A percentile compares a stretch with the other conserved stretches of the same genome.
phyloP scores from a whole-genome alignment of 1,284 basidiomycete genomes.

The Leccinum angustisporum region DNA sequence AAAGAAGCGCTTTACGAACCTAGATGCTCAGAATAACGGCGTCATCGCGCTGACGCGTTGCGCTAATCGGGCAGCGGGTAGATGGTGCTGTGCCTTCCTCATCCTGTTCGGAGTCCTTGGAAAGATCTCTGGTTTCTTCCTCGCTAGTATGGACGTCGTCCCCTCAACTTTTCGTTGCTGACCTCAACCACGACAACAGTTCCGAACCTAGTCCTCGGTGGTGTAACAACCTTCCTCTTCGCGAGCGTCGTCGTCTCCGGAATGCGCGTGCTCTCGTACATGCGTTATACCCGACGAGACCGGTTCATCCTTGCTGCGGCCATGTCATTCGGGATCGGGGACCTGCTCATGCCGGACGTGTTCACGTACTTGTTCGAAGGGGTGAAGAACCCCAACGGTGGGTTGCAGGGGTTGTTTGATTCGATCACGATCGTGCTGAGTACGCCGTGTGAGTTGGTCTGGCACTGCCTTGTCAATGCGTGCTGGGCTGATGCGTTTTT shows the following conservation, averaged over 20 bases:
- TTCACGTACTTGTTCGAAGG: conserved; percentile 72
- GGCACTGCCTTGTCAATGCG: too few species aligned
- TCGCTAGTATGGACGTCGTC: conserved; percentile 51
- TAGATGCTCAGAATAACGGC: conserved; percentile 65
- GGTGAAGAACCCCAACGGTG: conserved; percentile 54
- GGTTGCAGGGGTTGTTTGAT: conserved; percentile 70
- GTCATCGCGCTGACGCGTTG: conserved; percentile 79
- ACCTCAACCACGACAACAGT: conserved; percentile 10
- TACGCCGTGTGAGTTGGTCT: conserved; percentile 64
- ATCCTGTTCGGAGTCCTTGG: conserved; percentile 75
- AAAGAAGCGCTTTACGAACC: background rate
- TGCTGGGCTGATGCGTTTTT: conserved; percentile 18
- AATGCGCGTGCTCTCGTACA: conserved; percentile 68
- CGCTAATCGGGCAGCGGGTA: conserved; percentile 70
- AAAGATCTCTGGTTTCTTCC: conserved; percentile 78
- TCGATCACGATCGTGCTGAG: conserved; percentile 78
- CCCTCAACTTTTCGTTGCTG: background rate
- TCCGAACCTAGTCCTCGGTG: conserved; percentile 80
- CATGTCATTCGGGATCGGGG: conserved; percentile 71
- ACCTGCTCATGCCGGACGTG: conserved; percentile 59
- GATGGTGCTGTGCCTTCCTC: conserved; percentile 73
- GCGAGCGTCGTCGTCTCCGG: conserved; percentile 68
- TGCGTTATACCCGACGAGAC: conserved; percentile 68
- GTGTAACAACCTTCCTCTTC: conserved; percentile 79
- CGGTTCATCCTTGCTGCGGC: conserved; percentile 75